A percentile compares a stretch with the other conserved stretches of the same genome.
Conservation (phyloP, 2,329 filamentous ascomycete genomes). For the Venturia pyrina region DNA sequence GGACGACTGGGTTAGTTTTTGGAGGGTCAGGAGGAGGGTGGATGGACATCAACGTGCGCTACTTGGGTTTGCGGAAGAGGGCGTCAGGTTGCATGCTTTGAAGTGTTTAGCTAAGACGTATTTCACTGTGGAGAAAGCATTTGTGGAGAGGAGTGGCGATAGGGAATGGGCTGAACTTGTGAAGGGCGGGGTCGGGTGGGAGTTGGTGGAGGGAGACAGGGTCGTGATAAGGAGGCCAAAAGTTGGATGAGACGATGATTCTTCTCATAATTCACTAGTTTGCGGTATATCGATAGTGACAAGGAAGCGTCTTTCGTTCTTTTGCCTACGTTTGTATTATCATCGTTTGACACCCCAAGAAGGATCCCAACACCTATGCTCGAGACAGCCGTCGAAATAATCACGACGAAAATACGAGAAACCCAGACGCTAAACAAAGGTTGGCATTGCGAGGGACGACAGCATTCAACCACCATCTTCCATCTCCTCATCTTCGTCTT, state of each 20-base stretch:
- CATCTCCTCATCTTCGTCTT: constrained; percentile 11
- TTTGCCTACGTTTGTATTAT: too few relatives aligned
- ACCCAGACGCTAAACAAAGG: too few relatives aligned
- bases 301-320: too few relatives aligned
- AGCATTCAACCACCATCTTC: constrained; percentile 6
- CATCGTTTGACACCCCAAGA: not conserved
- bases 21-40: constrained; percentile 57
- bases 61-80: constrained; percentile 69
- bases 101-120: constrained; percentile 84
- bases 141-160: constrained; percentile 61
- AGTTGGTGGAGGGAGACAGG: constrained; percentile 61
- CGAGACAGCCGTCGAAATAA: too few relatives aligned
- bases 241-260: constrained; percentile 4
- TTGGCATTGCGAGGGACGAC: not conserved
- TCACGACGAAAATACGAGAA: too few relatives aligned
- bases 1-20: constrained; percentile 76
- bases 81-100: constrained; percentile 65
- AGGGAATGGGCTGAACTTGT: constrained; percentile 62
- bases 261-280: too few relatives aligned
- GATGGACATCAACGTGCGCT: constrained; percentile 73
- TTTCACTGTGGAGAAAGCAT: constrained; percentile 56
- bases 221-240: constrained; percentile 66
- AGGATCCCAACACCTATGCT: not conserved
- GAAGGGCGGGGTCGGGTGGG: constrained; percentile 73
- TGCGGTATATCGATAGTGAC: too few relatives aligned